Conservation (phyloP, 148 eudicot genomes). For the Heliamphora exappendiculata region DNA sequence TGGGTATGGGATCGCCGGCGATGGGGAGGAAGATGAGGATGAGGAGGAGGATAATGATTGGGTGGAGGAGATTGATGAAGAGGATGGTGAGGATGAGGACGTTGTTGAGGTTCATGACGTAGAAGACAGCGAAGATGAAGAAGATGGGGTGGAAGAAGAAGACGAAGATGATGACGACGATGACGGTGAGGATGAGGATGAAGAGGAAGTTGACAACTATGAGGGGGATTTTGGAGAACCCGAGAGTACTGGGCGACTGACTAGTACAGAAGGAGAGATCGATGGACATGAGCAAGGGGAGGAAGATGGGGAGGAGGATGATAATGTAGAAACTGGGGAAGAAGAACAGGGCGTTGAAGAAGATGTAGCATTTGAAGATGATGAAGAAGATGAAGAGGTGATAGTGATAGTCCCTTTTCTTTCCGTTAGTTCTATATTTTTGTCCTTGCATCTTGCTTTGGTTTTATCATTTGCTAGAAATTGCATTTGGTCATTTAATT, state of each 20-base stretch:
- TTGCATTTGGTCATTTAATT: not conserved
- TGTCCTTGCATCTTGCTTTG: not conserved
- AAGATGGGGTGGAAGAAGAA: conserved; percentile 37
- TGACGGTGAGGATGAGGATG: conserved; percentile 57
- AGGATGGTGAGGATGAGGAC: conserved; percentile 38
- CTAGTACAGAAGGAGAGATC: conserved; percentile 60
- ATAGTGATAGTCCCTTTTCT: conserved; percentile 23
- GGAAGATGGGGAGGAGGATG: conserved; percentile 67
- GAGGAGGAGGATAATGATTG: conserved; percentile 28
- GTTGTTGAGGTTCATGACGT: conserved; percentile 38
- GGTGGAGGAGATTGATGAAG: conserved; percentile 34
- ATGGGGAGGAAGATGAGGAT: conserved; percentile 26
- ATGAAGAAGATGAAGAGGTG: conserved; percentile 57
- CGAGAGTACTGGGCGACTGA: conserved; percentile 36
- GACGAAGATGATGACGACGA: conserved; percentile 56
- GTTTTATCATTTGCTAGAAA: not conserved
- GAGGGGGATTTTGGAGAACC: conserved; percentile 47
- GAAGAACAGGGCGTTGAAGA: conserved; percentile 53
- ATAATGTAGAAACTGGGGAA: conserved; percentile 69
- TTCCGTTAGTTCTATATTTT: not conserved
- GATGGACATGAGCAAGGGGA: conserved; percentile 90
- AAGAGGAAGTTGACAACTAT: conserved; percentile 57
- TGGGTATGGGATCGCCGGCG: conserved; percentile 31
- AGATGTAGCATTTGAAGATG: conserved; percentile 45
- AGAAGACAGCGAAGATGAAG: conserved; percentile 42